phyloP scores from a whole-genome alignment of 495 filamentous ascomycete species.

The Aspergillus carlsbadensis region DNA sequence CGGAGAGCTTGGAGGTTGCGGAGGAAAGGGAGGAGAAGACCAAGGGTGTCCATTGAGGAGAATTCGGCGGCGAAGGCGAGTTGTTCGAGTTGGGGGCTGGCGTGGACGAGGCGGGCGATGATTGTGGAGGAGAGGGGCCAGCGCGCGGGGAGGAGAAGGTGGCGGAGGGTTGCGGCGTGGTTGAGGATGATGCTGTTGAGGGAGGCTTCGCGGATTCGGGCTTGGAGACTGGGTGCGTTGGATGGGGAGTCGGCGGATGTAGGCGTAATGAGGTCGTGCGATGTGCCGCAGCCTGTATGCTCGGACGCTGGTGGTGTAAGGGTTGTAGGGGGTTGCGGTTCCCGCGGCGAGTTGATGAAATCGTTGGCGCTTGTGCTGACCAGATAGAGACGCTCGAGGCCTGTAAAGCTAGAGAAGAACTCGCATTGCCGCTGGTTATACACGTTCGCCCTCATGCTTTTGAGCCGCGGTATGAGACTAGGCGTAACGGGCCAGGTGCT shows the following conservation, averaged over 20 bases:
- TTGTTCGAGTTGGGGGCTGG: constrained; percentile 60
- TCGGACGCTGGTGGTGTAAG: constrained; percentile 33
- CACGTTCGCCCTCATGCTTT: constrained; percentile 42
- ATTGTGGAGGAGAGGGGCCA: constrained; percentile 52
- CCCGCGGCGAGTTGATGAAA: constrained; percentile 29
- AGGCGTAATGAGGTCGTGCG: constrained; percentile 18
- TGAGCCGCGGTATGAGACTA: constrained; percentile 29
- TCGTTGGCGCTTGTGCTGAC: constrained; percentile 38
- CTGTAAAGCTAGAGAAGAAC: constrained; percentile 36
- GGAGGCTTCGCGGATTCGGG: constrained; percentile 44
- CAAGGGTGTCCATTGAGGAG: constrained; percentile 41
- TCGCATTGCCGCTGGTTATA: constrained; percentile 40
- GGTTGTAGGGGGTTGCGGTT: constrained; percentile 15
- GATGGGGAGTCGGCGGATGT: constrained; percentile 29
- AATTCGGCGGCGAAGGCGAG: constrained; percentile 49
- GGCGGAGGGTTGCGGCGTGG: constrained; percentile 52
- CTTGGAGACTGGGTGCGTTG: constrained; percentile 22
- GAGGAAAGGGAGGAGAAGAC: constrained; percentile 48
- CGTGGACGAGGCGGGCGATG: constrained; percentile 50
- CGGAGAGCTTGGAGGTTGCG: constrained; percentile 44
- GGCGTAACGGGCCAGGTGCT: constrained; percentile 44
- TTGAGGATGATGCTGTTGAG: constrained; percentile 43
- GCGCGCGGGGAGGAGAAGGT: constrained; percentile 56
- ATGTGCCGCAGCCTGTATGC: constrained; percentile 2
- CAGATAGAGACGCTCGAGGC: constrained; percentile 47